Conservation (phyloP, 768 basidiomycete genomes). For the Amanita subjunquillea region DNA sequence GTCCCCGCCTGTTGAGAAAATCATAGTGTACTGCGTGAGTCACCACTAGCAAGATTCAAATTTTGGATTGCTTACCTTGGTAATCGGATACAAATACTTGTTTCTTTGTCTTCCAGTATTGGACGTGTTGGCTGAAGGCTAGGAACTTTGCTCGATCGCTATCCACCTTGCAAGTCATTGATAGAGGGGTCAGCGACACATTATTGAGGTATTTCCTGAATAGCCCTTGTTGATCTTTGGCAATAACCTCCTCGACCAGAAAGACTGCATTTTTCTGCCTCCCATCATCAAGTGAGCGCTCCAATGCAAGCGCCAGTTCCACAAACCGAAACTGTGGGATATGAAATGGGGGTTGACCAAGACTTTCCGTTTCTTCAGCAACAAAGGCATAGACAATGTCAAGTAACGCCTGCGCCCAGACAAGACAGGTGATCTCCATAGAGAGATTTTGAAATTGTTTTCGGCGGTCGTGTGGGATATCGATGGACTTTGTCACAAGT, state of each 20-base stretch:
- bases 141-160: neutral
- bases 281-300: neutral
- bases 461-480: conserved; percentile 8
- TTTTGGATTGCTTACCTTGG: too few relatives aligned
- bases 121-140: too few relatives aligned
- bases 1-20: too few relatives aligned
- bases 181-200: conserved; percentile 3
- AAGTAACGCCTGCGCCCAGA: conserved; percentile 8
- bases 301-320: conserved; percentile 2
- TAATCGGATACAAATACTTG: too few relatives aligned
- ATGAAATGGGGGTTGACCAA: neutral
- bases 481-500: neutral
- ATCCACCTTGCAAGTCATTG: conserved; percentile 1
- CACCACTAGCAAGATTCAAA: too few relatives aligned
- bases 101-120: too few relatives aligned
- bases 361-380: neutral
- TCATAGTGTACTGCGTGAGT: too few relatives aligned
- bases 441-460: conserved; percentile 11
- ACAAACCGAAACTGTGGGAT: conserved; percentile 6
- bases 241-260: conserved; percentile 6
- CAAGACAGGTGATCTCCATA: conserved; percentile 13
- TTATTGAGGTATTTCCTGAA: conserved; percentile 6
- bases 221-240: neutral
- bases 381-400: neutral
- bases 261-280: neutral